Evolutionary conservation across 2,329 filamentous ascomycete genomes (phyloP), one percentile per base, ranked within the genome.

Genomic region (Apiospora marii): DNA sequence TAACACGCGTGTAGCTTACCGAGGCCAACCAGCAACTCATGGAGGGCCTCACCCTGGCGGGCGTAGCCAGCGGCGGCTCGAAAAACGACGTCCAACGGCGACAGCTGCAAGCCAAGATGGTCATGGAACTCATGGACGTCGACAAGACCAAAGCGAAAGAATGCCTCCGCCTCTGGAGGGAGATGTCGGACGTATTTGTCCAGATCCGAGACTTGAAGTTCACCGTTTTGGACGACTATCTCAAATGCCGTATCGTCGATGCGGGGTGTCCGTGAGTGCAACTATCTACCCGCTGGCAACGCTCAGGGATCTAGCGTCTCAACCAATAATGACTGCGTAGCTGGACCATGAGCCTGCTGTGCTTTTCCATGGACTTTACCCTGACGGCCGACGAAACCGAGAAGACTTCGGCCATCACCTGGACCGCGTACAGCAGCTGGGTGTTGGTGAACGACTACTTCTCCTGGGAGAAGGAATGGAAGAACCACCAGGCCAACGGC

Each of bases 121-220:
- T 49, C 46, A 49, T 24, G 46, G 46, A 49, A 7, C 46, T 49
- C 22, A 49, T 49, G 46, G 46, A 49, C 19, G 46, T 49, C 46
- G 46, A 49, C 46, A 49, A 49, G 22, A 12, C 6, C 8, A 7
- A 49, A 1, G 46, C 22, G 7, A 49, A 49, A 10, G 46, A 64
- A 16, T 64, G 53, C n/a, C 53, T 64, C 27, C 53, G 53, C 27
- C 13, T 64, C 4, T 64, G 53, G 53, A 34, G n/a, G 24, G 53
- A 64, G 24, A 64, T 64, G 34, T 64, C 53, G 53, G 53, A 64
- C n/a, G 53, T 64, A 7, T 64, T 64, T 64, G 53, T 64, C 5
- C 53, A 64, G 53, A 64, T 64, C 27, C 16, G 53, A 34, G 53
- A 64, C 19, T 8, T 64, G 27, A 64, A 64, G 53, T 64, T 64